Conservation (phyloP, 2,329 filamentous ascomycete species). For the Fusarium verticillioides region DNA sequence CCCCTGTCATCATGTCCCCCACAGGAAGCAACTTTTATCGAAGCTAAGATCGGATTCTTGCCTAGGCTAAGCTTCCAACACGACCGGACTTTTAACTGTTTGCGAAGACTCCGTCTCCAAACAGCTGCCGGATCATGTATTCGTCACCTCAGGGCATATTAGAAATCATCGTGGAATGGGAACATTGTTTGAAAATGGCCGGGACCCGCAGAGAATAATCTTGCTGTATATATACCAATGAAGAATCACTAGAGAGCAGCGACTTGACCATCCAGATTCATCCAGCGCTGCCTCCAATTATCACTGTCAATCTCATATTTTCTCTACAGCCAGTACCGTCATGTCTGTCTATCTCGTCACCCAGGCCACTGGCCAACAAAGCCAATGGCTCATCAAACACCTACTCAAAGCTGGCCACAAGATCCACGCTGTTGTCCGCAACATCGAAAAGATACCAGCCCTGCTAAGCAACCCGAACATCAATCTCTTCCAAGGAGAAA, state of each 20-base stretch:
- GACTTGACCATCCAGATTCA: not conserved
- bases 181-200: accelerated
- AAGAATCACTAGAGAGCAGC: not conserved
- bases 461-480: conserved; percentile 42
- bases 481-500: conserved; percentile 52
- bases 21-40: conserved; percentile 30
- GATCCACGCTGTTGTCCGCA: conserved; percentile 51
- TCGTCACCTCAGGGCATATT: not conserved
- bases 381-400: conserved; percentile 45
- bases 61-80: not conserved
- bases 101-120: not conserved
- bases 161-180: not conserved
- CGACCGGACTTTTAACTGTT: not conserved
- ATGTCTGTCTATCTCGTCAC: conserved; percentile 51
- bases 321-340: not conserved
- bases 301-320: no score
- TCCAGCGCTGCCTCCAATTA: not conserved
- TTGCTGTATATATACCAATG: not conserved
- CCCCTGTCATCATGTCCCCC: conserved; percentile 4
- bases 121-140: not conserved
- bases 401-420: conserved; percentile 49
- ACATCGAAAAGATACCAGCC: conserved; percentile 46
- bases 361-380: conserved; percentile 50
- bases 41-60: not conserved
- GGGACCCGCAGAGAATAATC: accelerated